These are phyloP conservation scores for Coniochaeta sp. DNA, from an alignment of 2,329 filamentous ascomycete species.

Conservation along the genomic window DNA sequence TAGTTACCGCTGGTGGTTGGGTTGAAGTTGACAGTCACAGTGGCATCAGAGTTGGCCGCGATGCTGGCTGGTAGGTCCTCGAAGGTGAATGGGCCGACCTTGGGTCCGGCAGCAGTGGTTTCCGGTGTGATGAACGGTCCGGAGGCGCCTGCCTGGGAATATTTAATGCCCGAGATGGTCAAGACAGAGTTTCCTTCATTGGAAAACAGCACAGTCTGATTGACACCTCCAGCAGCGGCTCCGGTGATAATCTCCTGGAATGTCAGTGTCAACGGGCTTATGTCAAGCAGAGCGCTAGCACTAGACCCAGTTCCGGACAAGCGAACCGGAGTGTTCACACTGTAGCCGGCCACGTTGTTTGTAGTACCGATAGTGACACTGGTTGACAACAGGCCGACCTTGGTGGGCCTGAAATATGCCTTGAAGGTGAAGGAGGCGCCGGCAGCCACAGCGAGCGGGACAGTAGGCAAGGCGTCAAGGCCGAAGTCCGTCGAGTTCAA, in stretches of 20 bases:
- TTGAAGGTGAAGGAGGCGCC: slow-evolving; percentile 34
- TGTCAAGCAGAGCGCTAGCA: slow-evolving; percentile 31
- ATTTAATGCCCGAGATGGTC: slow-evolving; percentile 33
- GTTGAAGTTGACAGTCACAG: slow-evolving; percentile 38
- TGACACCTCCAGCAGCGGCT: slow-evolving; percentile 17
- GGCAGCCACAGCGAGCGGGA: slow-evolving; percentile 22
- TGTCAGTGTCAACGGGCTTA: slow-evolving; percentile 38
- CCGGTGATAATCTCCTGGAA: slow-evolving; percentile 43
- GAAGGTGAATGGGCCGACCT: slow-evolving; percentile 41
- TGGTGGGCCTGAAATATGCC: slow-evolving; percentile 34
- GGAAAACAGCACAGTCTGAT: slow-evolving; percentile 36
- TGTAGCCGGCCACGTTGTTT: slow-evolving; percentile 36
- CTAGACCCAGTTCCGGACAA: slow-evolving; percentile 43
- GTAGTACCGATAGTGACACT: slow-evolving; percentile 40
- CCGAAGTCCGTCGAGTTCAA: slow-evolving; percentile 29
- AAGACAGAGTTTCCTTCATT: slow-evolving; percentile 42
- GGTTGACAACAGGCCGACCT: slow-evolving; percentile 39
- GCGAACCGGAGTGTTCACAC: slow-evolving; percentile 34
- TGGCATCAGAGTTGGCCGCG: slow-evolving; percentile 26
- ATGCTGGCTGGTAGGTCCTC: slow-evolving; percentile 36
- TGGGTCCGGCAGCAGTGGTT: slow-evolving; percentile 22
- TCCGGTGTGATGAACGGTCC: slow-evolving; percentile 36
- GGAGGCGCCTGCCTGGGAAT: slow-evolving; percentile 31
- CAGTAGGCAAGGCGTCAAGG: slow-evolving; percentile 19
- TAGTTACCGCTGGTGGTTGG: slow-evolving; percentile 38